Conservation (phyloP, 2,329 filamentous ascomycete genomes). For the Huntiella abstrusa region DNA sequence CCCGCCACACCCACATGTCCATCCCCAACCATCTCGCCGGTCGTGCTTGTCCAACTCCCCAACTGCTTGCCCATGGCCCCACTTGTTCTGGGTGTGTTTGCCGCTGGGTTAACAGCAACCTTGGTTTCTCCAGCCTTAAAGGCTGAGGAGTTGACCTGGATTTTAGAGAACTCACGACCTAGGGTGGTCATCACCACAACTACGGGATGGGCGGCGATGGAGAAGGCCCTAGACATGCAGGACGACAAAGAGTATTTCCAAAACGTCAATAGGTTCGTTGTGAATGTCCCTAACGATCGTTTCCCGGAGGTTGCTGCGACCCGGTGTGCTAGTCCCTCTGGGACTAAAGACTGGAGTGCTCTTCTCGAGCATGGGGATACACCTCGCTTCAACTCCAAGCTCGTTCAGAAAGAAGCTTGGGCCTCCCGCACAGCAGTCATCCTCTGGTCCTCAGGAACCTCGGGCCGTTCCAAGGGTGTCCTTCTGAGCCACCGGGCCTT, state of each 20-base stretch:
- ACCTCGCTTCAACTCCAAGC: not conserved
- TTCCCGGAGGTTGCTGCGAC: conserved; percentile 16
- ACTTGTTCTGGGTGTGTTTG: conserved; percentile 20
- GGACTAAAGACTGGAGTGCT: conserved; percentile 36
- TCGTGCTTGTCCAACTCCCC: conserved; percentile 25
- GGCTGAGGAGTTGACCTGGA: conserved; percentile 22
- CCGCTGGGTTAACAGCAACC: conserved; percentile 22
- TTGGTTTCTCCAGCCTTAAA: conserved; percentile 23
- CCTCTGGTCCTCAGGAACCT: conserved; percentile 40
- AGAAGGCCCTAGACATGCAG: conserved; percentile 19
- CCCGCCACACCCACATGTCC: conserved; percentile 22
- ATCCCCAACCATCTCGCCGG: conserved; percentile 21
- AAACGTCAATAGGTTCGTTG: conserved; percentile 41
- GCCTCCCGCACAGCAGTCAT: conserved; percentile 37
- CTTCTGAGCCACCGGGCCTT: conserved; percentile 50
- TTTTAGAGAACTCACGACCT: conserved; percentile 23
- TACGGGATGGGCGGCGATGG: conserved; percentile 18
- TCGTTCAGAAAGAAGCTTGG: conserved; percentile 7
- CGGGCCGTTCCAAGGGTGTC: conserved; percentile 57
- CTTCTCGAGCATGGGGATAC: conserved; percentile 23
- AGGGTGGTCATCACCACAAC: conserved; percentile 21
- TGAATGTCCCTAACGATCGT: conserved; percentile 18
- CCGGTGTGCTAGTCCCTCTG: not conserved
- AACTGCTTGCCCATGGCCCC: conserved; percentile 23
- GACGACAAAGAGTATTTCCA: conserved; percentile 18